Evolutionary conservation across 108 stramenopile species (phyloP).

Genomic region (Bacterosira constricta): DNA sequence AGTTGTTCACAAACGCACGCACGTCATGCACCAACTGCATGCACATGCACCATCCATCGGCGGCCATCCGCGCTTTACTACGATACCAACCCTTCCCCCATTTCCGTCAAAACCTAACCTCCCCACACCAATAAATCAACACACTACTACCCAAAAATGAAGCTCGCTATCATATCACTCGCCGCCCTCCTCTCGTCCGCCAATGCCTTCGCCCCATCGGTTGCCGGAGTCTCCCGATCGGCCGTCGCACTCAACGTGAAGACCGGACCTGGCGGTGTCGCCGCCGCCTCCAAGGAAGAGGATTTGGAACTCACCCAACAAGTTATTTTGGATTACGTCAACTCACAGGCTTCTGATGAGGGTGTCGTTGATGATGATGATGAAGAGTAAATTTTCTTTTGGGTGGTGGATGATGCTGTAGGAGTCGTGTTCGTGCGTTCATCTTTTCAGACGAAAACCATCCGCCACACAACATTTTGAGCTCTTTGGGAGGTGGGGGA

Average conservation of each 20-base stretch:
- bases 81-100: background rate
- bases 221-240: background rate
- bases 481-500: too few relatives aligned
- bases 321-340: slow-evolving; percentile 24
- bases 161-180: slow-evolving; percentile 19
- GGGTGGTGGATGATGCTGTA: too few relatives aligned
- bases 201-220: slow-evolving; percentile 2
- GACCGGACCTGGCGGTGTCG: background rate
- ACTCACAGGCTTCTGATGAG: slow-evolving; percentile 1
- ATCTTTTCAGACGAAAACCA: too few relatives aligned
- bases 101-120: background rate
- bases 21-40: too few relatives aligned
- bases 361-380: slow-evolving; percentile 15
- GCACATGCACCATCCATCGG: too few relatives aligned
- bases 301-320: slow-evolving; percentile 30
- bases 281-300: slow-evolving; percentile 24
- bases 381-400: slow-evolving; percentile 1
- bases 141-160: slow-evolving; percentile 6
- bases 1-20: too few relatives aligned
- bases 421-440: too few relatives aligned
- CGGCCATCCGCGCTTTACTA: too few relatives aligned
- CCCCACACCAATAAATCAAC: background rate
- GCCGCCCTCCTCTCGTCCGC: slow-evolving; percentile 12
- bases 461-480: too few relatives aligned
- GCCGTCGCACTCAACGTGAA: background rate